These are phyloP conservation scores for Phyllosticta citribraziliensis DNA, from an alignment of 2,329 filamentous ascomycete genomes.

Conservation along the genomic window DNA sequence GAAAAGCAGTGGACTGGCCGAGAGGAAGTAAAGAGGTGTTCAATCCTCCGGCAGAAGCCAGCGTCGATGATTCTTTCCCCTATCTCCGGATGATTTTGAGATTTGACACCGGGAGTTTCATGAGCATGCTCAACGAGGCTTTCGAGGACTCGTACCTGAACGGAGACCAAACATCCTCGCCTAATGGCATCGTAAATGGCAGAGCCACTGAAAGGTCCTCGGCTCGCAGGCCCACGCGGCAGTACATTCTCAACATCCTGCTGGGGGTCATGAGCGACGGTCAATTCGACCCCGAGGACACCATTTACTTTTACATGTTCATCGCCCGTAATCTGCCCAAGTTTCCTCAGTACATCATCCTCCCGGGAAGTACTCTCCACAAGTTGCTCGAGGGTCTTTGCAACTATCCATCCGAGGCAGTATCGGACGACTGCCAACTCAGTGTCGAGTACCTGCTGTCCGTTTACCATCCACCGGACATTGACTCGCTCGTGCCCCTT, in stretches of 20 bases:
- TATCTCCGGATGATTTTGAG: slow-evolving; percentile 76
- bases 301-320: slow-evolving; percentile 97
- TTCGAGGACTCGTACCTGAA: slow-evolving; percentile 95
- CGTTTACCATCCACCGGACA: slow-evolving; percentile 80
- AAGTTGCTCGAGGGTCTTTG: slow-evolving; percentile 75
- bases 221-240: slow-evolving; percentile 56
- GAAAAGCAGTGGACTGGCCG: slow-evolving; percentile 67
- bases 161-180: slow-evolving; percentile 55
- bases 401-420: slow-evolving; percentile 66
- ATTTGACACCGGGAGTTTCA: slow-evolving; percentile 83
- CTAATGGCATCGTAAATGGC: slow-evolving; percentile 37
- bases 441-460: slow-evolving; percentile 93
- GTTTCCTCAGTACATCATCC: slow-evolving; percentile 87
- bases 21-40: slow-evolving; percentile 52
- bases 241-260: slow-evolving; percentile 85
- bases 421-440: slow-evolving; percentile 91
- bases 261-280: slow-evolving; percentile 77
- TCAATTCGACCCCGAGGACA: slow-evolving; percentile 69
- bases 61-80: slow-evolving; percentile 62
- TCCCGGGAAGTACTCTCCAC: slow-evolving; percentile 77
- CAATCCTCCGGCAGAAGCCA: slow-evolving; percentile 38
- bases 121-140: slow-evolving; percentile 92
- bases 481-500: slow-evolving; percentile 63
- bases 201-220: slow-evolving; percentile 17
- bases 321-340: slow-evolving; percentile 92